phyloP scores from a whole-genome alignment of 192 early-diverging fungal species.

The Rhizoclosmatium sp. region DNA sequence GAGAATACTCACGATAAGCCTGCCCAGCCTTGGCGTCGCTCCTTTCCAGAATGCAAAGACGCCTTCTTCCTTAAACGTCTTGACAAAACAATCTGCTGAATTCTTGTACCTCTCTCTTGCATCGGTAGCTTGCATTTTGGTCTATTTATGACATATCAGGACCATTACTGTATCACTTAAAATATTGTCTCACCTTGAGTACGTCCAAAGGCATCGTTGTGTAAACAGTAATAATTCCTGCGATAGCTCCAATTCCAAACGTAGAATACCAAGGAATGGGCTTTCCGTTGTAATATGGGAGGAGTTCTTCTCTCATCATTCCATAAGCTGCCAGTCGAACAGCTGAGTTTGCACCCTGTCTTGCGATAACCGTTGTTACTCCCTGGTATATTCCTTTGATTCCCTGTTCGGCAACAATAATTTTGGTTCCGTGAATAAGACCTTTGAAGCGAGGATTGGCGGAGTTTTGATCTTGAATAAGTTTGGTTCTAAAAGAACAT shows the following conservation, averaged over 20 bases:
- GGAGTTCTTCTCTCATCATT: constrained; percentile 68
- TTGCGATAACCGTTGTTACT: constrained; percentile 87
- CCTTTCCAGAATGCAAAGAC: constrained; percentile 92
- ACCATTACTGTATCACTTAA: neutral
- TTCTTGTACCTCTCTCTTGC: constrained; percentile 73
- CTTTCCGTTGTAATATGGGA: constrained; percentile 46
- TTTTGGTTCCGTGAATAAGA: constrained; percentile 74
- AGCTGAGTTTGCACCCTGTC: constrained; percentile 95
- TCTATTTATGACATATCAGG: constrained; percentile 41
- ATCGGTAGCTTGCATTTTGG: constrained; percentile 89
- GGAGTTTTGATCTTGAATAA: constrained; percentile 90
- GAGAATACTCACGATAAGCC: constrained; percentile 73
- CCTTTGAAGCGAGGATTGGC: constrained; percentile 79
- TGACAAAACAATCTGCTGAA: constrained; percentile 74
- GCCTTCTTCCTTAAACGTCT: constrained; percentile 80
- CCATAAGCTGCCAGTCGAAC: constrained; percentile 91
- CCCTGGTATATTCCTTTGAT: constrained; percentile 89
- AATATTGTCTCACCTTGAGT: constrained; percentile 66
- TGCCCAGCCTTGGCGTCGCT: constrained; percentile 86
- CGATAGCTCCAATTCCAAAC: constrained; percentile 78
- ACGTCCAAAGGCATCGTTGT: constrained; percentile 97
- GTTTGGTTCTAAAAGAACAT: constrained; percentile 72
- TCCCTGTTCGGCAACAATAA: constrained; percentile 76
- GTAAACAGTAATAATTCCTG: constrained; percentile 94
- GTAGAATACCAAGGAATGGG: constrained; percentile 57